Percentiles rank a stretch among this genome's conserved stretches.
Conservation (phyloP, 805 yeast genomes). For the Sugiyamaella lignohabitans region DNA sequence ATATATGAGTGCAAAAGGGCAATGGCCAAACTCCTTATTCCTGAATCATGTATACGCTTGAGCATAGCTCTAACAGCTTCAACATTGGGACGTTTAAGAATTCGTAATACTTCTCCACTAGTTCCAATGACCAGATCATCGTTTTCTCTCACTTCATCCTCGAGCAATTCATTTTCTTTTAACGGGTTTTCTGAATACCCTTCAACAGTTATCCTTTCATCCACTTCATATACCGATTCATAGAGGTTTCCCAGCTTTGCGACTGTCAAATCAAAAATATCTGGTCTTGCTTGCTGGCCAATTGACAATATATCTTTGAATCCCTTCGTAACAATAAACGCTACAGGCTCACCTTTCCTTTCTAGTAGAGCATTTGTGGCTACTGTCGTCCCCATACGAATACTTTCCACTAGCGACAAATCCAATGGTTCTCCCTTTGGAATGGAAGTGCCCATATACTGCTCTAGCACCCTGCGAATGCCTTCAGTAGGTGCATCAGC, state of each 20-base stretch:
- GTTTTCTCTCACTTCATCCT: constrained; percentile 23
- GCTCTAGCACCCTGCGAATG: constrained; percentile 68
- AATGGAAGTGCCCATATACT: constrained; percentile 45
- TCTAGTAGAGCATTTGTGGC: constrained; percentile 94
- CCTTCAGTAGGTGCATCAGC: constrained; percentile 92
- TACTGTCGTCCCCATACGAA: constrained; percentile 90
- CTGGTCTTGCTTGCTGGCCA: constrained; percentile 90
- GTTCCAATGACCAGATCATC: constrained; percentile 45
- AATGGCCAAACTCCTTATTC: constrained; percentile 64
- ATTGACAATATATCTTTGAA: constrained; percentile 75
- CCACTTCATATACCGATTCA: constrained; percentile 71
- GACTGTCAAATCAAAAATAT: constrained; percentile 77
- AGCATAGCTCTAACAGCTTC: constrained; percentile 39
- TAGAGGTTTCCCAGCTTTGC: constrained; percentile 66
- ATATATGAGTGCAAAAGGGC: constrained; percentile 70
- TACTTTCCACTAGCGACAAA: constrained; percentile 46
- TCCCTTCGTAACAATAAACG: constrained; percentile 80
- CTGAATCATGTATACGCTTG: constrained; percentile 43
- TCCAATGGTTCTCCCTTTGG: constrained; percentile 58
- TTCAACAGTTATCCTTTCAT: constrained; percentile 83
- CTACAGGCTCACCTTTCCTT: constrained; percentile 85
- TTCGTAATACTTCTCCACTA: constrained; percentile 61
- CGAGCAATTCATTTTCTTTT: constrained; percentile 13
- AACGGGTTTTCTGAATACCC: constrained; percentile 72
- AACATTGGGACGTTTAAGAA: constrained; percentile 47